Evolutionary conservation across 768 basidiomycete species (phyloP), one percentile per base, ranked within the genome.

Genomic region (Butyriboletus loyo): DNA sequence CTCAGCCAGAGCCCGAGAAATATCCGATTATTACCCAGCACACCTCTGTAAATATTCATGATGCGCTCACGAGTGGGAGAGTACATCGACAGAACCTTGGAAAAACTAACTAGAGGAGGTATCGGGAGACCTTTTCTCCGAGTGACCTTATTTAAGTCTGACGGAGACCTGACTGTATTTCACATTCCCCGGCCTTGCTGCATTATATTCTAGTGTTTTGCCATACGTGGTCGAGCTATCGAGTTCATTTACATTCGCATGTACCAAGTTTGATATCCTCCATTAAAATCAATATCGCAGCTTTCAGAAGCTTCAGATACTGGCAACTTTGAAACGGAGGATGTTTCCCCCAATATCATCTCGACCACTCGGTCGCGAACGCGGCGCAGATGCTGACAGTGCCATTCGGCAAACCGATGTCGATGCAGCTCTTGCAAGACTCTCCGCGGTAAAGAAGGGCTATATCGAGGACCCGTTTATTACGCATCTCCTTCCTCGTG

Each of bases 391-490:
- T 54, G 53, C 74, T 5, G 87, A 90, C 63, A 74, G 76, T 25
- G 74, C 87, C 22, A 77, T 89, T 48, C 86, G 91, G 40, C 77
- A 80, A 27, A 95, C 92, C 1, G 91, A 96, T 69, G 76, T 77
- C 25, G 92, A 95, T 63, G 92, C 93, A 0, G 83, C 88, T 4
- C 72, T 86, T 4, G 90, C 91, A n/a, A 80, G 91, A 19, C 73
- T 89, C 10, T 97, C 92, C n/a, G 93, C 95, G 15, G 83, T 85
- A 7, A 79, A 80, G 51, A 85, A 86, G 58, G 78, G 80, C n/a
- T 98, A 98, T 66, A 70, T 97, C 21, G 52, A 72, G 5, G 95
- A 97, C 68, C 84, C 86, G 6, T 97, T 80, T 67, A 79, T 91
- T 49, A 69, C 73, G 6, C 64, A 77, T 46, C 76, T 98, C 50